phyloP scores from a whole-genome alignment of 371 early-diverging fungal genomes.

The Mucor irregularis region DNA sequence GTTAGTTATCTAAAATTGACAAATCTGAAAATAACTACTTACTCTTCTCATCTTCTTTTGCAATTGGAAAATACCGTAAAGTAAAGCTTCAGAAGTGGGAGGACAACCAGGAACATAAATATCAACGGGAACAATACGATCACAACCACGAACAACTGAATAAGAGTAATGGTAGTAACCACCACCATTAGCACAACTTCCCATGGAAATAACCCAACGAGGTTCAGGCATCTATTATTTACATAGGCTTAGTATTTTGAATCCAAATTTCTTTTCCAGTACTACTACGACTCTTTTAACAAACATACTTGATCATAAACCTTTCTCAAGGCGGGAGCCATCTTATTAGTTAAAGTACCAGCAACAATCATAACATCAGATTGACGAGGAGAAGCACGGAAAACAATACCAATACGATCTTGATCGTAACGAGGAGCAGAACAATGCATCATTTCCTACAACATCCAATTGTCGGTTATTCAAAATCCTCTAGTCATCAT shows the following conservation, averaged over 20 bases:
- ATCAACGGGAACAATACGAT: slow-evolving; percentile 95
- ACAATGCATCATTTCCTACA: slow-evolving; percentile 96
- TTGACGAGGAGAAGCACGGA: slow-evolving; percentile 97
- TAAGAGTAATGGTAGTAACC: slow-evolving; percentile 99
- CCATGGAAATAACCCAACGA: slow-evolving; percentile 99
- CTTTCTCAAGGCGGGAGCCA: slow-evolving; percentile 97
- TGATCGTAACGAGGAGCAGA: slow-evolving; percentile 97
- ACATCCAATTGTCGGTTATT: background rate
- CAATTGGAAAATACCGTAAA: slow-evolving; percentile 96
- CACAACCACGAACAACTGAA: slow-evolving; percentile 94
- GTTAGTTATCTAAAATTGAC: background rate
- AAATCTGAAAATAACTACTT: slow-evolving; percentile 16
- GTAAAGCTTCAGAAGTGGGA: slow-evolving; percentile 94
- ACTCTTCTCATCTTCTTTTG: slow-evolving; percentile 95
- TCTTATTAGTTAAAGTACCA: slow-evolving; percentile 97
- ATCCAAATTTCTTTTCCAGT: background rate
- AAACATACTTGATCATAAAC: slow-evolving; percentile 87
- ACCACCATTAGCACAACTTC: slow-evolving; percentile 97
- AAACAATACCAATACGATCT: slow-evolving; percentile 97
- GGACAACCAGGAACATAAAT: slow-evolving; percentile 99
- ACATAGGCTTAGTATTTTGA: background rate
- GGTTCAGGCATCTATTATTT: slow-evolving; percentile 89
- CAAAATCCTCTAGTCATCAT: background rate
- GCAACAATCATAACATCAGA: slow-evolving; percentile 99
- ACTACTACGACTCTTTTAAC: background rate